Base-by-base conservation (phyloP, 768 basidiomycete genomes). In the Russula vinacea region DNA sequence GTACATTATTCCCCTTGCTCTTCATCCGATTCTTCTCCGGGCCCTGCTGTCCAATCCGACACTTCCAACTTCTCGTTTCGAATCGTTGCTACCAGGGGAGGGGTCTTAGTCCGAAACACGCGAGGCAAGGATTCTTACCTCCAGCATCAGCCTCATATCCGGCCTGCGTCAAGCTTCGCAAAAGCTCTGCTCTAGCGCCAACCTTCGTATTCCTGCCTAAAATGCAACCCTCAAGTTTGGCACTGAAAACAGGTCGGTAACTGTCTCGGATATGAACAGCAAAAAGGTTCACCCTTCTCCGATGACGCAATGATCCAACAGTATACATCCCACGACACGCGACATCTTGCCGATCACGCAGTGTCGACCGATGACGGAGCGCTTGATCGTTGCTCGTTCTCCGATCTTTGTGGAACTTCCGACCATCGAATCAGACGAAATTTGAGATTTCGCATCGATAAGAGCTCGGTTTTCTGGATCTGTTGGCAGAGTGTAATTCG, bases 221-320 rank as follows among this genome's bases (percentile, higher is more conserved):
- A 51, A 92, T 84, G 64, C 84, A 90, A 11, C 84, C 84, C 17
- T 92, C 90, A 2, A 93, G 74, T 74, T 88, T 92, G 5, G 83
- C 89, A 2, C 90, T 92, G 66, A 26, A 50, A 68, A 62, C 52
- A 52, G 6, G 22, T 60, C 62, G 37, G 49, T 60, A 8, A 53
- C 29, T 62, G 8, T 37, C 26, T 5, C 22, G 42, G 58, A 62
- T 10, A 13, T 33, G 56, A n/a, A 26, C 10, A 42, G 57, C 58
- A 54, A 56, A 19, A 8, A 59, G 42, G 6, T 50, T 71, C 67
- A 93, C 94, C 93, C 92, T 62, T 96, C 93, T 49, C 83, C 89
- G 14, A 98, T 77, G 5, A 90, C 82, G 69, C 94, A 95, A 70
- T 96, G 94, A 71, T 97, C 95, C 67, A 94, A 80, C 26, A 98